Conservation (phyloP, 2,329 filamentous ascomycete species). For the Exophiala oligosperma region DNA sequence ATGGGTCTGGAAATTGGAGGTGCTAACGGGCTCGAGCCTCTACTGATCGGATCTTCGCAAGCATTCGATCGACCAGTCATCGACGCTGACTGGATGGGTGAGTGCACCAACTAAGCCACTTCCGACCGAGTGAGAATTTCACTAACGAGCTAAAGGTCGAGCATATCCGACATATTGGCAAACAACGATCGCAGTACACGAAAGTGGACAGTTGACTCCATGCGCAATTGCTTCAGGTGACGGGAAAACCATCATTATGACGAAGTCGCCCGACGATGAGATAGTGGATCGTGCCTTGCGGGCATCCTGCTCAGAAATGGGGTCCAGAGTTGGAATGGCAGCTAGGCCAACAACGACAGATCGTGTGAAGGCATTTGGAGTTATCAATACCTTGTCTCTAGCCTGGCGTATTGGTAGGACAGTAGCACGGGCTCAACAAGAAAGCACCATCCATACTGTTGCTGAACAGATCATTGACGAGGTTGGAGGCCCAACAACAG, state of each 20-base stretch:
- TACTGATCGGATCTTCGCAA: constrained; percentile 31
- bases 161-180: constrained; percentile 36
- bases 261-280: constrained; percentile 44
- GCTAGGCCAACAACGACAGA: constrained; percentile 42
- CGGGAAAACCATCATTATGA: constrained; percentile 49
- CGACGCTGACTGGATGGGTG: constrained; percentile 51
- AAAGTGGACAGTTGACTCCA: constrained; percentile 19
- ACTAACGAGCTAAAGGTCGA: constrained; percentile 31
- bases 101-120: background rate
- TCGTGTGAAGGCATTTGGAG: constrained; percentile 37
- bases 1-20: constrained; percentile 36
- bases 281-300: constrained; percentile 32
- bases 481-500: constrained; percentile 42
- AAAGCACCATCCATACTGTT: constrained; percentile 48
- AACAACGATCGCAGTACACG: constrained; percentile 33
- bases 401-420: constrained; percentile 59
- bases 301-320: constrained; percentile 28
- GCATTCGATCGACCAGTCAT: constrained; percentile 42
- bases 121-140: constrained; percentile 1
- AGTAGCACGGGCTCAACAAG: constrained; percentile 45
- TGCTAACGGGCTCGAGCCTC: constrained; percentile 50
- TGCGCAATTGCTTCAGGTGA: constrained; percentile 27
- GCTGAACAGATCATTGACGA: constrained; percentile 57
- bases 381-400: constrained; percentile 45
- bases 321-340: constrained; percentile 42